Evolutionary conservation across 768 basidiomycete genomes (phyloP).

Genomic region (Leccinum subtestaceum): DNA sequence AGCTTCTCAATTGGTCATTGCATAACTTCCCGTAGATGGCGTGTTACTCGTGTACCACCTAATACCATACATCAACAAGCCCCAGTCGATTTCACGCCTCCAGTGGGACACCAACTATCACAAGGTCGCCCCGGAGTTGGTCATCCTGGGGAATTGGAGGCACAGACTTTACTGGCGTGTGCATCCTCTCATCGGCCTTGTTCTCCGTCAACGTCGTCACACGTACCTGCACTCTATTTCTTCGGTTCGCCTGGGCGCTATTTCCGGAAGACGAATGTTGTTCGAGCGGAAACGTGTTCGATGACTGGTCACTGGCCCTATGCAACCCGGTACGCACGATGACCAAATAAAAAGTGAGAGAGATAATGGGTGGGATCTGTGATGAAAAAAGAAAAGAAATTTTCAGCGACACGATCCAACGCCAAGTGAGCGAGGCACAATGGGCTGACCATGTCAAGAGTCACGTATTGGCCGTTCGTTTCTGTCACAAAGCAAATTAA

Average conservation of each 20-base stretch:
- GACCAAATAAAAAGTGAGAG: conserved; percentile 43
- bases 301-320: not conserved
- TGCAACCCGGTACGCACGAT: conserved; percentile 36
- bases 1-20: not conserved
- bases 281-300: not conserved
- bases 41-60: not conserved
- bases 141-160: not conserved
- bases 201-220: conserved; percentile 1
- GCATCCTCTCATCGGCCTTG: not conserved
- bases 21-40: not conserved
- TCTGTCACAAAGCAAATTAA: conserved; percentile 29
- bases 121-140: not conserved
- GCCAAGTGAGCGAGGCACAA: not conserved
- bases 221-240: conserved; percentile 5
- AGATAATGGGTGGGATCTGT: conserved; percentile 38
- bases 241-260: not conserved
- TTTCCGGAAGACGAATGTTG: not conserved
- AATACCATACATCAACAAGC: not conserved
- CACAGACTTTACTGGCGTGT: not conserved
- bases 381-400: not conserved
- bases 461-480: conserved; percentile 33
- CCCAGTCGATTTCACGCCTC: not conserved
- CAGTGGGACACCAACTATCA: not conserved
- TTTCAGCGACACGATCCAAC: not conserved
- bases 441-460: conserved; percentile 35